Base-by-base conservation (phyloP, 345 rosid species). In the Eucalyptus regnans region DNA sequence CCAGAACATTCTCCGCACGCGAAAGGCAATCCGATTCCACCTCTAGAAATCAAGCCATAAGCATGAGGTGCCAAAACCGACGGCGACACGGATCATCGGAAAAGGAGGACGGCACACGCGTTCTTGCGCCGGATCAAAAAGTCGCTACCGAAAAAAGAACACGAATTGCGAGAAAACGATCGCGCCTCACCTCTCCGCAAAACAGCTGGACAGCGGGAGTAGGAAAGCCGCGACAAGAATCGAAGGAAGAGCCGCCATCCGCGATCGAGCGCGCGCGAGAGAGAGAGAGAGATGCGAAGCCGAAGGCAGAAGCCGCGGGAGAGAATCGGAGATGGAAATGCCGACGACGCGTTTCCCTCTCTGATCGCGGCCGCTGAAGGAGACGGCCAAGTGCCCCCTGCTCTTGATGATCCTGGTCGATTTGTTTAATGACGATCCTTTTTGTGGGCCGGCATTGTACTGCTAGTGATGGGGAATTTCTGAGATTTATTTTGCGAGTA, bases 361-460 rank as follows among this genome's bases (percentile, higher is more conserved):
- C 46, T 0, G 81, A 33, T 71, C 81, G 25, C 46, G 46, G 81
- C 23, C 33, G 44, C 81, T 9, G 81, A 0, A 71, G 81, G 81
- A 33, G 81, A 33, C 22, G 44, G 81, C 81, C 0, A 33, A 33
- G 62, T 33, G 81, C 41, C 46, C 25, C 44, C 13, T 71, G 81
- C 5, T 71, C 44, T 18, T 5, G 81, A 37, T 33, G 44, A 25
- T 17, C 18, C 37, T 33, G 44, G 22, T n/a, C 0, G 0, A 14
- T 29, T n/a, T 31, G 22, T 31, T 66, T 62, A 29, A 29, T 62
- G 68, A 60, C n/a, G 66, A 27, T 12, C 16, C 0, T 62, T 12
- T 62, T 12, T 12, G 68, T 62, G 68, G 31, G 68, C 68, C n/a
- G 0, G 68, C 0, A 27, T 62, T 12, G 68, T 12, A 13, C 17